Percentiles rank a stretch among this genome's conserved stretches.
Conservation (phyloP, 225 moss, liverwort and hornwort species). For the Physcomitrellopsis africana region DNA sequence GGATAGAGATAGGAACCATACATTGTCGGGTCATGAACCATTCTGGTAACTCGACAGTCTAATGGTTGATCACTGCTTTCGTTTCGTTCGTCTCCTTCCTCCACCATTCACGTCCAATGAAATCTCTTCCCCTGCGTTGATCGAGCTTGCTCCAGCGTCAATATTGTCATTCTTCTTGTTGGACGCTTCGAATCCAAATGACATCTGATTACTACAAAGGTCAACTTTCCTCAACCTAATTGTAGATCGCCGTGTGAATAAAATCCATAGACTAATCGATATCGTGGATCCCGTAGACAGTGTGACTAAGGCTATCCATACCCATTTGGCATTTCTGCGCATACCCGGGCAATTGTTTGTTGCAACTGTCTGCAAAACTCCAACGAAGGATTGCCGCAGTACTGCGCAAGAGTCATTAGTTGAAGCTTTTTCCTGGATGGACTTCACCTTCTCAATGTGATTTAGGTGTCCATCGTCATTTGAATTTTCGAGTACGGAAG, state of each 20-base stretch:
- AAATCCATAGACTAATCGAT: conserved; percentile 47
- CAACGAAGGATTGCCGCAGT: conserved; percentile 28
- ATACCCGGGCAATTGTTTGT: conserved; percentile 39
- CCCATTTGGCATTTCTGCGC: conserved; percentile 33
- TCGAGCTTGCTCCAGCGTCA: neutral
- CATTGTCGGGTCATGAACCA: neutral
- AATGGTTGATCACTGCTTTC: conserved; percentile 23
- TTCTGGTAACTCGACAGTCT: conserved; percentile 19
- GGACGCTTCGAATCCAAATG: conserved; percentile 23
- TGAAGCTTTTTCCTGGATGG: conserved; percentile 19
- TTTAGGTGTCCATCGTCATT: neutral
- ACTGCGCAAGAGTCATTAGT: conserved; percentile 24
- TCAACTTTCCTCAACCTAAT: conserved; percentile 28
- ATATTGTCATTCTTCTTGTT: conserved; percentile 23
- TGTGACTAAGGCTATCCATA: conserved; percentile 27
- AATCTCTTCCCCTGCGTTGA: conserved; percentile 12
- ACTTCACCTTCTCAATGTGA: neutral
- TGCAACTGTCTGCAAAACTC: conserved; percentile 31
- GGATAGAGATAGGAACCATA: conserved; percentile 5
- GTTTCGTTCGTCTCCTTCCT: conserved; percentile 20
- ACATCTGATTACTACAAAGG: neutral
- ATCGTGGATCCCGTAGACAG: conserved; percentile 41
- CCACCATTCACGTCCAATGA: conserved; percentile 6
- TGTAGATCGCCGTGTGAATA: conserved; percentile 48
- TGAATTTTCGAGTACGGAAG: neutral